Percentiles rank a stretch among this genome's conserved stretches.
Evolutionary conservation across 345 rosid species (phyloP).

Genomic region (Salix udensis): DNA sequence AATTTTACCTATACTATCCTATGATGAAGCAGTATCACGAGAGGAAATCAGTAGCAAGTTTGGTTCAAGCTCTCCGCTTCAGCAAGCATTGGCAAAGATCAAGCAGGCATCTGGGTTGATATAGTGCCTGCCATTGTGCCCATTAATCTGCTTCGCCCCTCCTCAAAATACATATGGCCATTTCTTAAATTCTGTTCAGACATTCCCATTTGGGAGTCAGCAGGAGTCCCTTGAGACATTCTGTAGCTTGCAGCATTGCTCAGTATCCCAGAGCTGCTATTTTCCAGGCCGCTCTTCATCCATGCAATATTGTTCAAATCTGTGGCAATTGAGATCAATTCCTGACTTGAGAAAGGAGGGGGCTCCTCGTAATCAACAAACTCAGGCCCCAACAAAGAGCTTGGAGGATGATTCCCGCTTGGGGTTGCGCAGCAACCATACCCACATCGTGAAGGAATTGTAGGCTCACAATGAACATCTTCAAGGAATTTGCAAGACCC

Average conservation of each 20-base stretch:
- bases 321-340: constrained; percentile 68
- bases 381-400: constrained; percentile 71
- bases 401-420: constrained; percentile 22
- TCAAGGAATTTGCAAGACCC: constrained; percentile 50
- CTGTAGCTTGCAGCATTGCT: constrained; percentile 17
- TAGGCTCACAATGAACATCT: constrained; percentile 47
- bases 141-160: constrained; percentile 41
- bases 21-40: background rate
- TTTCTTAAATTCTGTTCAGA: constrained; percentile 37
- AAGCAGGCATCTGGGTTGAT: constrained; percentile 40
- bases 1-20: constrained; percentile 5
- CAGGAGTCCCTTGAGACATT: constrained; percentile 23
- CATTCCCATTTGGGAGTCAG: constrained; percentile 33
- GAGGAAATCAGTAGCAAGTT: background rate
- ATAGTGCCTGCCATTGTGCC: constrained; percentile 37
- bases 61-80: constrained; percentile 48
- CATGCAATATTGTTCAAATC: constrained; percentile 86
- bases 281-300: constrained; percentile 74
- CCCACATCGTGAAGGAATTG: constrained; percentile 62
- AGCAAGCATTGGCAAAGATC: constrained; percentile 43
- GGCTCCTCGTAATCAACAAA: constrained; percentile 74
- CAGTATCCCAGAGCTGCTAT: constrained; percentile 17
- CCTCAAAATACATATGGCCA: constrained; percentile 32
- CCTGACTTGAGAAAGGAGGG: constrained; percentile 52
- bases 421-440: constrained; percentile 55